A percentile compares a stretch with the other conserved stretches of the same genome.
Conservation (phyloP, 2,329 filamentous ascomycete genomes). For the Colletotrichum aenigma region DNA sequence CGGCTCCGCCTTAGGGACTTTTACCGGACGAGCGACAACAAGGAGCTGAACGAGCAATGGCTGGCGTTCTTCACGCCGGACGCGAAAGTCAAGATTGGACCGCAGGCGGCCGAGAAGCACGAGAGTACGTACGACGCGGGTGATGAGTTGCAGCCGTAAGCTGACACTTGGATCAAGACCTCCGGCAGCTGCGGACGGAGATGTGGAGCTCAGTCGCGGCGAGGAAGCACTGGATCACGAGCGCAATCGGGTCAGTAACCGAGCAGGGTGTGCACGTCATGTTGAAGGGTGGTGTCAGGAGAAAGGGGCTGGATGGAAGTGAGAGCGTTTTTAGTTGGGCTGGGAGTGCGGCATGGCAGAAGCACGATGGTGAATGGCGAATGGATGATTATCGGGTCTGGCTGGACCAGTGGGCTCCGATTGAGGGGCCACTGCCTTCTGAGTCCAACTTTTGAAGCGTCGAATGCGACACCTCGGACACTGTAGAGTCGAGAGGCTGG, state of each 20-base stretch:
- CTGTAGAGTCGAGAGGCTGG: background rate
- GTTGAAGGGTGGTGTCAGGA: constrained; percentile 11
- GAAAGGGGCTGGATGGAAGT: constrained; percentile 5
- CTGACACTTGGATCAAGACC: constrained; percentile 1
- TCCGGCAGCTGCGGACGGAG: constrained; percentile 9
- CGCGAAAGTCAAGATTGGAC: constrained; percentile 10
- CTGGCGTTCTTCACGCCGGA: constrained; percentile 10
- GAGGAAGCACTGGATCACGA: constrained; percentile 20
- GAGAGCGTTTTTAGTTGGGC: constrained; percentile 15
- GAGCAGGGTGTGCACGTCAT: constrained; percentile 15
- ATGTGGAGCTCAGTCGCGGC: constrained; percentile 15
- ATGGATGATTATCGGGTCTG: constrained; percentile 19
- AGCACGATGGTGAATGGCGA: constrained; percentile 15
- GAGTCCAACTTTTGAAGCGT: constrained; percentile 6
- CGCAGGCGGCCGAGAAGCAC: background rate
- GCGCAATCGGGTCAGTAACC: constrained; percentile 6
- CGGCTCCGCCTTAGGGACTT: constrained; percentile 20
- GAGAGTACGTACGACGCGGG: background rate
- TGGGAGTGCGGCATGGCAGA: constrained; percentile 19
- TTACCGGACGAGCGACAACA: constrained; percentile 18
- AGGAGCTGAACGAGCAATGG: constrained; percentile 8
- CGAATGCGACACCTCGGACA: background rate
- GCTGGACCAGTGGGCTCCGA: constrained; percentile 13
- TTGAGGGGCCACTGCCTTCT: constrained; percentile 7
- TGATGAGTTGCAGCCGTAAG: background rate